These are phyloP conservation scores for Aspergillus funiculosus DNA, from an alignment of 495 filamentous ascomycete species.

Conservation along the genomic window DNA sequence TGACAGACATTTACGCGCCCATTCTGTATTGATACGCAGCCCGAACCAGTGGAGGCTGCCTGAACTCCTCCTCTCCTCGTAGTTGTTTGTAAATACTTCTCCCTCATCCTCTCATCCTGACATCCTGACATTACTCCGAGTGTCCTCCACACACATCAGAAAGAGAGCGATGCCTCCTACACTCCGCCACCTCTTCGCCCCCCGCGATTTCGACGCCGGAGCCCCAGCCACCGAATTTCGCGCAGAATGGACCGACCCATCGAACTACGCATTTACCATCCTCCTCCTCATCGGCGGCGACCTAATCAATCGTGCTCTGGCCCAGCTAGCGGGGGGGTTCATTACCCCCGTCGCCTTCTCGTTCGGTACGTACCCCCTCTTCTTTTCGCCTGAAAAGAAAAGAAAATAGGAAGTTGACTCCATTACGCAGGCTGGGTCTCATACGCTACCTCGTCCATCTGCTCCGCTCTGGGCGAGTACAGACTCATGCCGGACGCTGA, in stretches of 20 bases:
- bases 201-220: not conserved
- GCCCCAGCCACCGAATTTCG: constrained; percentile 4
- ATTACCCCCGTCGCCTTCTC: constrained; percentile 49
- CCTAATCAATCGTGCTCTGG: constrained; percentile 43
- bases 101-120: not conserved
- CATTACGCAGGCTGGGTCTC: constrained; percentile 34
- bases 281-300: constrained; percentile 47
- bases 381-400: not conserved
- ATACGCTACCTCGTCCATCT: constrained; percentile 37
- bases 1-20: not conserved
- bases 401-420: not conserved
- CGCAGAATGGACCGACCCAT: constrained; percentile 6
- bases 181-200: not conserved
- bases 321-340: constrained; percentile 32
- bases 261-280: constrained; percentile 10
- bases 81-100: not conserved
- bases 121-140: not conserved
- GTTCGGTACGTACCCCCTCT: constrained; percentile 34
- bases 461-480: constrained; percentile 41
- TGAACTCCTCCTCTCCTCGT: not conserved
- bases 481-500: constrained; percentile 30
- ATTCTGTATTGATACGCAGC: not conserved
- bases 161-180: constrained; percentile 4
- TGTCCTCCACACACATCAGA: too few relatives aligned
- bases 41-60: not conserved